Percentiles rank a stretch among this genome's conserved stretches.
These are phyloP conservation scores for Tricholoma terreum DNA, from an alignment of 768 basidiomycete genomes.

Conservation along the genomic window DNA sequence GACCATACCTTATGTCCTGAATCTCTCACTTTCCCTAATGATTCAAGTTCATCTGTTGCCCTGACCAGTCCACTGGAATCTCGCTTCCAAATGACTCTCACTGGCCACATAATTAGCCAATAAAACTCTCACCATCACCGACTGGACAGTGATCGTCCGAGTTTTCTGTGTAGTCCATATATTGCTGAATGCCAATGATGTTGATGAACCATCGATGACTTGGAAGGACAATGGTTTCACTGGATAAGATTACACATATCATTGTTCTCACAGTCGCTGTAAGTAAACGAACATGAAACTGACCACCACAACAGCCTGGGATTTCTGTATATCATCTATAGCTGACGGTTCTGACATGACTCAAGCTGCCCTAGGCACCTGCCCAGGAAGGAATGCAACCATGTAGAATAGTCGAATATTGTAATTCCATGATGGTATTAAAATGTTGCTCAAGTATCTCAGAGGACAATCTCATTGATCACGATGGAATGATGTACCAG, in stretches of 20 bases:
- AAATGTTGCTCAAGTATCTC: too few species aligned
- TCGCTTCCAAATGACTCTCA: background rate
- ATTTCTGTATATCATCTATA: too few species aligned
- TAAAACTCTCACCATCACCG: background rate
- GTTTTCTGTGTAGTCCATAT: background rate
- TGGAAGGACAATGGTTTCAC: too few species aligned
- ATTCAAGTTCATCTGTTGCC: background rate
- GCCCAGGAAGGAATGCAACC: too few species aligned
- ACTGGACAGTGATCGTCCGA: background rate
- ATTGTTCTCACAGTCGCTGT: background rate
- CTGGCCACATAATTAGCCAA: background rate
- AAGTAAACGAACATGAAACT: background rate
- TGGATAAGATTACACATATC: too few species aligned
- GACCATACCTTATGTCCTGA: too few species aligned
- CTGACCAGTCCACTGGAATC: background rate
- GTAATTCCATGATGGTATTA: background rate
- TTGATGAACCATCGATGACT: too few species aligned
- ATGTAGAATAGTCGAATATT: background rate
- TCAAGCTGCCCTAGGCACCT: too few species aligned
- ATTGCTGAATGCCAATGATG: too few species aligned
- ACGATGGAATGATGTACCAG: background rate
- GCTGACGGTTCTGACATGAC: too few species aligned
- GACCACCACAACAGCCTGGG: too few species aligned
- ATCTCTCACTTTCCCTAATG: background rate
- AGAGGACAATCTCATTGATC: too few species aligned